These are phyloP conservation scores for Penicillium paradoxum DNA, from an alignment of 495 filamentous ascomycete genomes.

Conservation along the genomic window DNA sequence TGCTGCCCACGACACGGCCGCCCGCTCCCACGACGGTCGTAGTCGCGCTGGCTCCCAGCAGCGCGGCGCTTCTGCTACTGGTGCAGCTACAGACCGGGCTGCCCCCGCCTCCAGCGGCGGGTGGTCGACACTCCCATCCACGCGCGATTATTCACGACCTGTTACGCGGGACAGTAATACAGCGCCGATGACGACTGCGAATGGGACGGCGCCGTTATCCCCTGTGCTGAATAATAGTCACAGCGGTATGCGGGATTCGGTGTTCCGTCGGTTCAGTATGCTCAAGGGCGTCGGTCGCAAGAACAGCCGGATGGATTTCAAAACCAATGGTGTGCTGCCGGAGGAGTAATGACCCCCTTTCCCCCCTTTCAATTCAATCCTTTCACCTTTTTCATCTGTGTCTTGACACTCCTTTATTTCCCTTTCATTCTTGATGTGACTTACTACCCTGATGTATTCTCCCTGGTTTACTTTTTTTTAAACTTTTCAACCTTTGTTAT, in stretches of 20 bases:
- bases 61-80: conserved; percentile 18
- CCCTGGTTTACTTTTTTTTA: neutral
- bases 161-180: conserved; percentile 30
- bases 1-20: conserved; percentile 26
- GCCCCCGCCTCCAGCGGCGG: conserved; percentile 28
- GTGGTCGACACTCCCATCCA: conserved; percentile 38
- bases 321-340: conserved; percentile 27
- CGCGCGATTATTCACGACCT: conserved; percentile 36
- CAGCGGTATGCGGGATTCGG: conserved; percentile 39
- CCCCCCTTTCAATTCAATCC: conserved; percentile 7
- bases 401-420: conserved; percentile 1
- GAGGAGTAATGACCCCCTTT: conserved; percentile 32
- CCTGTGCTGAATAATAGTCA: conserved; percentile 8
- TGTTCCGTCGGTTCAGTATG: conserved; percentile 45
- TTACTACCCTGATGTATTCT: conserved; percentile 15
- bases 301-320: conserved; percentile 42
- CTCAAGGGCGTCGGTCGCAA: conserved; percentile 44
- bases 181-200: conserved; percentile 13
- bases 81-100: conserved; percentile 20
- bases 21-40: conserved; percentile 32
- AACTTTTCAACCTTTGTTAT: conserved; percentile 3
- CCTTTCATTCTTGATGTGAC: conserved; percentile 14
- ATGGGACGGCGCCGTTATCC: conserved; percentile 7
- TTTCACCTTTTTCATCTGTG: conserved; percentile 7
- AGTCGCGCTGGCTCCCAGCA: conserved; percentile 32